Evolutionary conservation across 1,284 basidiomycete species (phyloP), one percentile per base, ranked within the genome.

Genomic region (Marasmius sp.): DNA sequence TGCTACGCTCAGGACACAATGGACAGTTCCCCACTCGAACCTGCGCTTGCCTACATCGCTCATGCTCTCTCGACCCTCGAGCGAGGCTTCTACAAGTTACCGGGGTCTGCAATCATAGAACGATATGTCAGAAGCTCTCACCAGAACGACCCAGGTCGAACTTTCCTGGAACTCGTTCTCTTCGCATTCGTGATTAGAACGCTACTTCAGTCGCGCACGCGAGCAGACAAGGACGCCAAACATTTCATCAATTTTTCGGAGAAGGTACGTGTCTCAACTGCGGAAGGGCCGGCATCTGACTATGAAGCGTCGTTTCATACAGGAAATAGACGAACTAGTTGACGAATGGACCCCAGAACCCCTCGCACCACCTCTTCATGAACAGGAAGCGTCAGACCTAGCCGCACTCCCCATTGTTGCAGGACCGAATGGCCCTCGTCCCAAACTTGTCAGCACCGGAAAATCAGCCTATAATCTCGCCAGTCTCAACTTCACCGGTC

Each of bases 281-380:
- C 8, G 8, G 8, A 47, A 60, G 53, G 20, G 37, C 41, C 34
- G n/a, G 56, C 12, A 9, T 48, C 12, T 34, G 45, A 16, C 39
- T 43, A 11, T 43, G 41, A 57, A 54, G 16, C 61, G 12, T 45
- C 58, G 27, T 38, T 43, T 38, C 27, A 5, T 16, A 41, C 57
- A 97, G 94, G 97, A 99, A 88, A 90, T 98, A 62, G 91, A 98
- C 72, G 97, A 99, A 70, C 85, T 99, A 43, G 94, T 99, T 1
- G 89, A 93, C 61, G 97, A 99, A 73, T 99, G 96, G 93, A 82
- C 82, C 10, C 97, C 97, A 0, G 93, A 96, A 66, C 89, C 94
- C 12, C 84, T 99, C 3, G 89, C 85, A 6, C 82, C 83, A 38
- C 85, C 86, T 18, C 81, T 92, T 52, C 79, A 79, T 12, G 75